Evolutionary conservation across 164 flowering plant species (phyloP), one percentile per base, ranked within the genome.

Genomic region (Santalum album): DNA sequence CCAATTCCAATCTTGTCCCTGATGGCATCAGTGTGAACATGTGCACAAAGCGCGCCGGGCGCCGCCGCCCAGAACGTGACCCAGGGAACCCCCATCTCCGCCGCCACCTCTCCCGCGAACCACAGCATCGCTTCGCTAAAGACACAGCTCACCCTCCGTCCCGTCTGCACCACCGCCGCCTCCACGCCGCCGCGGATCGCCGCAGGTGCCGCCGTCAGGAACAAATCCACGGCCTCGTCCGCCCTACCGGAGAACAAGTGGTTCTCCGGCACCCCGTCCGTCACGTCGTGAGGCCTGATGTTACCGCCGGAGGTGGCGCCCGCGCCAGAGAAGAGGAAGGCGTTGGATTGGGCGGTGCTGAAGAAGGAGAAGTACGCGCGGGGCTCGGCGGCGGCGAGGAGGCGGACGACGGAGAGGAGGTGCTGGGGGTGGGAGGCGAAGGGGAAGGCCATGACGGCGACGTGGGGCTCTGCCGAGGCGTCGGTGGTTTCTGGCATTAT

Each of bases 21-120:
- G 12, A 80, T 59, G 15, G 27, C 12, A 29, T 73, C 77, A 0
- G 73, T 73, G 25, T 69, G 49, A 24, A 59, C 12, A 15, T 71
- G 78, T 25, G 55, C 20, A 15, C 69, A 40, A 2, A 77, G 45
- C 1, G 75, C 32, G 17, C 49, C 46, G 12, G 77, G 63, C 0
- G 68, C 78, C 0, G 65, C 52, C 0, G 74, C 58, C 80, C 77
- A 80, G 7, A 75, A 22, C 1, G 79, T 48, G 1, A 78, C 49
- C 86, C 79, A 81, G 0, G 77, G 76, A 2, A 78, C 78, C 0
- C 49, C 27, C 63, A 63, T 27, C 23, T 72, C 67, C 55, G 56
- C 69, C 1, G 86, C 86, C 54, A 78, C 34, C 10, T 66, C 70
- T 0, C 57, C 70, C 1, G 49, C 65, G 23, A 72, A 75, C 69